Evolutionary conservation across 768 basidiomycete species (phyloP).

Genomic region (Termitomyces sp.): DNA sequence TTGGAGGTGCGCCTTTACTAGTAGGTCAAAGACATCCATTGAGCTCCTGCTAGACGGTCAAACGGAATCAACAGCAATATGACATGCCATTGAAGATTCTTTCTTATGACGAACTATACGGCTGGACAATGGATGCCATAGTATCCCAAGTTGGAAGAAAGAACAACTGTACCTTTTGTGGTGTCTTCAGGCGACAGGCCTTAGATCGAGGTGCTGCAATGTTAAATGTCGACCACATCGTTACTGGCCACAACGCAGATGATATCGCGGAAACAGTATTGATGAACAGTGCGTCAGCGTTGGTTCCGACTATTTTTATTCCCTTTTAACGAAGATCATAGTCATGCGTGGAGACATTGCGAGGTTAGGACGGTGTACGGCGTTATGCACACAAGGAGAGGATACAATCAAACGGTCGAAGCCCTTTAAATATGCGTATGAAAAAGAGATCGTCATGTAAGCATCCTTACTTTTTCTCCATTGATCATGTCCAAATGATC

Average conservation of each 20-base stretch:
- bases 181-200: constrained; percentile 94
- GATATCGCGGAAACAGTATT: constrained; percentile 98
- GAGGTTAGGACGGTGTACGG: constrained; percentile 87
- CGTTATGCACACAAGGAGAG: constrained; percentile 93
- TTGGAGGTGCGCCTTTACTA: constrained; percentile 57
- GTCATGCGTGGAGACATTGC: constrained; percentile 99
- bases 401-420: constrained; percentile 96
- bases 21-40: not conserved
- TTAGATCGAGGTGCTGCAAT: constrained; percentile 90
- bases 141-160: constrained; percentile 93
- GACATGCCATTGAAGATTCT: constrained; percentile 93
- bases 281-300: constrained; percentile 82
- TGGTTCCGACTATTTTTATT: not conserved
- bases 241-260: constrained; percentile 98
- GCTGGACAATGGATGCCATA: constrained; percentile 99
- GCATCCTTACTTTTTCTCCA: constrained; percentile 16
- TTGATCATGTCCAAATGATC: not conserved
- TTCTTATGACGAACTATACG: constrained; percentile 93
- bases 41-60: constrained; percentile 72
- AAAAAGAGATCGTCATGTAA: constrained; percentile 99
- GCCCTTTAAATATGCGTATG: constrained; percentile 99
- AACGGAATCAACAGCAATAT: constrained; percentile 95
- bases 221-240: constrained; percentile 91
- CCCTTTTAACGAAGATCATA: constrained; percentile 24
- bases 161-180: constrained; percentile 99